Evolutionary conservation across 768 basidiomycete genomes (phyloP), one percentile per base, ranked within the genome.

Genomic region (Panaeolus cyanescens): DNA sequence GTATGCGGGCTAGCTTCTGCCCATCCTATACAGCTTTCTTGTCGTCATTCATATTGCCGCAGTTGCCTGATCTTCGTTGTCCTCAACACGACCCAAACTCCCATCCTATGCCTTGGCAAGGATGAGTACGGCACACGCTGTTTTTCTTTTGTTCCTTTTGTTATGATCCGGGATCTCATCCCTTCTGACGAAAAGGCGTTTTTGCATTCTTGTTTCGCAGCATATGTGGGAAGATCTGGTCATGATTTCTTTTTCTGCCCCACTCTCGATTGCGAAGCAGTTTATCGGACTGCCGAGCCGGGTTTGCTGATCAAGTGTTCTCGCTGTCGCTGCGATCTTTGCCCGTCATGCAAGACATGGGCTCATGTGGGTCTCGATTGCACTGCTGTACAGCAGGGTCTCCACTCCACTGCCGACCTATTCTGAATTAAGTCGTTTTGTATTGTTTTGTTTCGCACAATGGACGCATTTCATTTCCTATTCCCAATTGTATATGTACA

Each of bases 231-330:
- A 59, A 73, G 70, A 50, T 50, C 45, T 31, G 68, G 75, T 1
- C 66, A 76, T 30, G 76, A 79, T n/a, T 79, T 79, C 63, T 80
- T 79, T 61, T 83, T 83, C 71, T 89, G 86, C 67, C 85, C 86
- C 1, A 78, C 82, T 2, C 72, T 80, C 3, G 73, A 80, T 55
- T 89, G 87, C 65, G 65, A 77, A 40, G 75, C 78, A 12, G 75
- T 86, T 17, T 84, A 85, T 67, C 69, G 74, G 22, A 60, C 63
- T 13, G 69, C 70, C 19, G 63, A 64, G 20, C 58, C 66, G 22
- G 70, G 69, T 5, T 61, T 70, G 19, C 68, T 67, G 32, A 56
- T 72, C 17, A 68, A 66, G n/a, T 75, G 74, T 54, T 61, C 66
- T 19, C 39, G 63, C 33, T 75, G 74, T 45, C 57, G 54, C 2